Conservation (phyloP, 495 filamentous ascomycete genomes). For the Hypoxylon lenormandii region DNA sequence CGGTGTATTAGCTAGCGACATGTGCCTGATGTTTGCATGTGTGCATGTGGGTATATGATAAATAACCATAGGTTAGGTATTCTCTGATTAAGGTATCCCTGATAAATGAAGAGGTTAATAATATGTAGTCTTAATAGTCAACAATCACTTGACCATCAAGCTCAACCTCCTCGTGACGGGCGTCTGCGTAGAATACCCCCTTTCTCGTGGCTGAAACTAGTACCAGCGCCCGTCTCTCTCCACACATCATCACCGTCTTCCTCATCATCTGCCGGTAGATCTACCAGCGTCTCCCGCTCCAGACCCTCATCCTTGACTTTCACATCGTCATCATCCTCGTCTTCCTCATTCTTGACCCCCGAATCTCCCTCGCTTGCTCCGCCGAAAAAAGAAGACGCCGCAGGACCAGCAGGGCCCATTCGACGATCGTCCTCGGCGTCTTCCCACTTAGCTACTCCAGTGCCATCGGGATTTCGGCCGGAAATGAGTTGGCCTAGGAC, state of each 20-base stretch:
- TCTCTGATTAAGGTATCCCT: neutral
- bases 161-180: conserved; percentile 33
- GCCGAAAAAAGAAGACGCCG: neutral
- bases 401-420: conserved; percentile 2
- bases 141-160: conserved; percentile 15
- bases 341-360: conserved; percentile 44
- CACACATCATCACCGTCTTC: conserved; percentile 52
- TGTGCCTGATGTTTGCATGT: no score
- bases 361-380: conserved; percentile 38
- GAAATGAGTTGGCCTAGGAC: conserved; percentile 51
- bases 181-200: conserved; percentile 44
- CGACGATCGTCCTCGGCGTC: conserved; percentile 39
- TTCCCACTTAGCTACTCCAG: conserved; percentile 50
- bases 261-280: conserved; percentile 55
- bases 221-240: conserved; percentile 62
- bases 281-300: conserved; percentile 46
- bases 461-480: conserved; percentile 22
- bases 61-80: no score
- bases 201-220: conserved; percentile 57
- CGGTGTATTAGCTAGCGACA: no score
- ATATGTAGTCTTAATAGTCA: no score
- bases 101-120: neutral
- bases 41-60: no score
- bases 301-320: conserved; percentile 44
- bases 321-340: conserved; percentile 50